Evolutionary conservation across 2,329 filamentous ascomycete genomes (phyloP), one percentile per base, ranked within the genome.

Genomic region (Didymella lethalis): DNA sequence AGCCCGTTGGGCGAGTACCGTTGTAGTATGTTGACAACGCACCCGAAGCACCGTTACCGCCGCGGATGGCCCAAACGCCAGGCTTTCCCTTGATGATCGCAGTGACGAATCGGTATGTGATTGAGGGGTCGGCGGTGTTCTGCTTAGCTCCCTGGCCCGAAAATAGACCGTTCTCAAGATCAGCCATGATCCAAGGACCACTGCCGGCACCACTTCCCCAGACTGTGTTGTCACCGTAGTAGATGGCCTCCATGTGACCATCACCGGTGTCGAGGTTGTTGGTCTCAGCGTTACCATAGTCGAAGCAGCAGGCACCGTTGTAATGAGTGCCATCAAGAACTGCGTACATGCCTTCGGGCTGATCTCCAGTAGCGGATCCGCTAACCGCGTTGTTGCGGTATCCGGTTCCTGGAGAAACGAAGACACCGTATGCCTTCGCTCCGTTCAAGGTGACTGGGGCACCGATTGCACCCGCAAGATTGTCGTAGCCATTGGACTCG

Each of bases 181-280:
- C 88, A 0, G 86, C 87, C 86, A 90, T 89, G 64, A 90, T 71
- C 88, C 87, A 90, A 0, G 88, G 88, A 0, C 88, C 87, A 43
- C 65, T 81, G 44, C 86, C 87, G 4, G 83, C 55, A 8, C 88
- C 87, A 7, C 72, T 74, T 18, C 87, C 87, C 84, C 85, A 88
- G 63, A 59, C 58, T 0, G 79, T 85, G 71, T 68, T 82, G 70
- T 78, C 76, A 0, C 88, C 87, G 65, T 81, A 89, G 80, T 89
- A 90, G 57, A 90, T 85, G 54, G 87, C 85, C 69, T 90, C 88
- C 87, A 90, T 90, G 67, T 89, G 86, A 16, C 85, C 87, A 52
- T 84, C 82, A 2, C 87, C 88, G 0, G 85, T 83, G 49, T 79
- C 78, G 0, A 53, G 54, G 44, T 67, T 78, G 65, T 66, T 79